Evolutionary conservation across 441 rosid genomes (phyloP).

Genomic region (Pelargonium cotyledonis): DNA sequence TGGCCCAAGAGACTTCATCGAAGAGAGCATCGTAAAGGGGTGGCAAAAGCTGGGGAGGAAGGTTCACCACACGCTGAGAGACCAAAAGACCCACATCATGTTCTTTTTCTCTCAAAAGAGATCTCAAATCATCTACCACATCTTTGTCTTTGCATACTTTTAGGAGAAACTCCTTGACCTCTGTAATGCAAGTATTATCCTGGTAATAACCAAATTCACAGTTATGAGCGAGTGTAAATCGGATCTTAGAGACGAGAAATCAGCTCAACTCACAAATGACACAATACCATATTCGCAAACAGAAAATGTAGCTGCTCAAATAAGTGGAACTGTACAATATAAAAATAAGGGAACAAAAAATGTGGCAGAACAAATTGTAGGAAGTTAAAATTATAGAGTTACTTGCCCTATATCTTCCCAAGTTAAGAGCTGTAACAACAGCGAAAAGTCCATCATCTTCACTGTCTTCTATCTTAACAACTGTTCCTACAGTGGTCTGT

Average conservation of each 20-base stretch:
- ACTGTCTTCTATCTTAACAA: constrained; percentile 69
- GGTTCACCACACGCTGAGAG: constrained; percentile 74
- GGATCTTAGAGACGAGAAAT: background rate
- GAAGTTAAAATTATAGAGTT: background rate
- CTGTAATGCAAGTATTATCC: constrained; percentile 52
- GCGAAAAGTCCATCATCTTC: constrained; percentile 59
- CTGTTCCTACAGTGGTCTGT: constrained; percentile 81
- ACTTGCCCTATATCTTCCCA: constrained; percentile 69
- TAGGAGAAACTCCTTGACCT: constrained; percentile 55
- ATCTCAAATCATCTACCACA: constrained; percentile 29
- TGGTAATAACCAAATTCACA: constrained; percentile 21
- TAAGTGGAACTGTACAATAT: background rate
- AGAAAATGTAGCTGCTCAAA: background rate
- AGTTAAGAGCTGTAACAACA: constrained; percentile 55
- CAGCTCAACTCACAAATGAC: background rate
- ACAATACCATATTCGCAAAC: background rate
- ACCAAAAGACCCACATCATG: constrained; percentile 60
- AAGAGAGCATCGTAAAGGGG: constrained; percentile 72
- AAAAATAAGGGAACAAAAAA: background rate
- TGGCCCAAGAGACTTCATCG: constrained; percentile 79
- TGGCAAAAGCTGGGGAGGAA: constrained; percentile 83
- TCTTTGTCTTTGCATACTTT: constrained; percentile 44
- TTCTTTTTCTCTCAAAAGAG: constrained; percentile 46
- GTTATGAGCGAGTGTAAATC: background rate
- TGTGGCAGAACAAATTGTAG: background rate